Evolutionary conservation across 1,284 basidiomycete species (phyloP), one percentile per base, ranked within the genome.

Genomic region (Pisolithus thermaeus): DNA sequence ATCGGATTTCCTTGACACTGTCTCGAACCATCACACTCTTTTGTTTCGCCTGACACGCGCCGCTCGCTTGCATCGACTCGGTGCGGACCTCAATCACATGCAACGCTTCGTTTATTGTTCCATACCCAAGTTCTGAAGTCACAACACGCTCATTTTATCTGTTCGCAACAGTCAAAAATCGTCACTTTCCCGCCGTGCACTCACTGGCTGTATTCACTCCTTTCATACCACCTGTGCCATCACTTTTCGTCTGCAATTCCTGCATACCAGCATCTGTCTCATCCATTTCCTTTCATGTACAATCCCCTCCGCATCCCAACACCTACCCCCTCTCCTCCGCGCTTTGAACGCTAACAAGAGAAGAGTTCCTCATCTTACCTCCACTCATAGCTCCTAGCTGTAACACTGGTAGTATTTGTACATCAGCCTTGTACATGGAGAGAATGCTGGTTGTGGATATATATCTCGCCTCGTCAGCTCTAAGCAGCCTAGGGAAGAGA

Each of bases 391-490:
- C 42, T 43, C 23, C 16, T 27, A 43, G 25, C 8, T 43, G 42
- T 43, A 43, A 43, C 23, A 28, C 42, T 43, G 42, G 42, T 43
- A 43, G 22, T 27, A 43, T 43, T 27, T 43, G 42, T 43, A 43
- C 42, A 43, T 43, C 27, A 43, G 27, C n/a, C 27, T 35, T 43
- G 42, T 43, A 16, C 42, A 43, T 43, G 25, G 7, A 28, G 20
- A 43, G n/a, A 43, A 25, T 30, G 42, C 27, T 43, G 42, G 42
- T 43, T 43, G 42, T 43, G 42, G n/a, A 43, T 28, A 38, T 27
- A 30, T 12, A 35, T 16, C 32, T 35, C 32, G 12, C 32, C 32
- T 35, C 4, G 12, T 14, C 32, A 35, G 12, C 12, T 11, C 9
- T 35, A 35, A 35, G 32, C 12, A 14, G 12, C 32, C 28, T 30